Conservation (phyloP, 2,329 filamentous ascomycete species). For the Aspergillus vadensis region DNA sequence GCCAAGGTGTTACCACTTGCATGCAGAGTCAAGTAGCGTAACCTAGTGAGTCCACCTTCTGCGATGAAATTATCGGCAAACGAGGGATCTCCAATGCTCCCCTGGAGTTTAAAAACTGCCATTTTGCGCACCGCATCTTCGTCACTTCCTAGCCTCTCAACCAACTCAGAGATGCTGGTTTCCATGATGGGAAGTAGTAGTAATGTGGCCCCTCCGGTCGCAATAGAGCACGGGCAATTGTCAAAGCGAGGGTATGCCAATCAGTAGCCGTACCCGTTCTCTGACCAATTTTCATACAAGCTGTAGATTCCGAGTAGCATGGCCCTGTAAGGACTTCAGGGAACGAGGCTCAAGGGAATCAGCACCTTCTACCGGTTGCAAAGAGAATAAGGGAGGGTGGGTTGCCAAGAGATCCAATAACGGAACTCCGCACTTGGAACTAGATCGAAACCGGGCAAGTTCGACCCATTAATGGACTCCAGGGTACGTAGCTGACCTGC, state of each 20-base stretch:
- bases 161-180: conserved; percentile 58
- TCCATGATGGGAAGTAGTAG: conserved; percentile 47
- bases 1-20: conserved; percentile 92
- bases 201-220: background rate
- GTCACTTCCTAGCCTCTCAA: conserved; percentile 60
- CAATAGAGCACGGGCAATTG: background rate
- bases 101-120: conserved; percentile 97
- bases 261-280: background rate
- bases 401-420: conserved; percentile 1
- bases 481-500: background rate
- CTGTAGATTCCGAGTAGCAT: background rate
- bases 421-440: background rate
- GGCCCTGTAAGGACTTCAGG: background rate
- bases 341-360: background rate
- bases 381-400: conserved; percentile 6
- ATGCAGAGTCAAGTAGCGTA: conserved; percentile 80
- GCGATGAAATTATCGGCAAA: conserved; percentile 97
- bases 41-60: conserved; percentile 77
- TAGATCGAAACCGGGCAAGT: background rate
- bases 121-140: conserved; percentile 95
- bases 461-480: background rate
- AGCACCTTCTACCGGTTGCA: background rate
- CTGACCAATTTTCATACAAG: background rate
- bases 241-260: background rate
- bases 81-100: conserved; percentile 89